These are phyloP conservation scores for Alnus glutinosa DNA, from an alignment of 306 rosid species.

Conservation along the genomic window DNA sequence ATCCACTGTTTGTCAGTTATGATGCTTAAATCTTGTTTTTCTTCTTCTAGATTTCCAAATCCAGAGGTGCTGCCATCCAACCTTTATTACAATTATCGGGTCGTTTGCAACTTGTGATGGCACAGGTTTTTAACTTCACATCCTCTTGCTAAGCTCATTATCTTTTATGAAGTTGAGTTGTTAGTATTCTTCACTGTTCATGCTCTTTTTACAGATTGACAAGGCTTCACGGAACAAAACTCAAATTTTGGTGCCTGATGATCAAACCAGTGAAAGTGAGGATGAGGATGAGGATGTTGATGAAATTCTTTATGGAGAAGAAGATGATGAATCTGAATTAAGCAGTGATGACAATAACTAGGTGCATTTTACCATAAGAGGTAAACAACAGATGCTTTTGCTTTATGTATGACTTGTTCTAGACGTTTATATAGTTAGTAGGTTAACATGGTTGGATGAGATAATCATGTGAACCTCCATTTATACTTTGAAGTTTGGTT, in stretches of 20 bases:
- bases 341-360: conserved; percentile 73
- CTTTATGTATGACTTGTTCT: neutral
- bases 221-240: conserved; percentile 54
- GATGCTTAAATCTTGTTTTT: conserved; percentile 17
- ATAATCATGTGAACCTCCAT: neutral
- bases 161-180: conserved; percentile 14
- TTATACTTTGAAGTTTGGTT: neutral
- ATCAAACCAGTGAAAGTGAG: conserved; percentile 42
- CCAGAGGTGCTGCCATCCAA: conserved; percentile 64
- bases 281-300: conserved; percentile 49
- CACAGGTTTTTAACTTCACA: conserved; percentile 59
- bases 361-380: conserved; percentile 10
- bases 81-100: conserved; percentile 78
- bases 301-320: conserved; percentile 56
- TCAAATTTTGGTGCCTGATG: conserved; percentile 32
- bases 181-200: conserved; percentile 20
- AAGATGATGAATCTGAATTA: conserved; percentile 70
- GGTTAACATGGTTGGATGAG: neutral
- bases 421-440: neutral
- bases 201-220: conserved; percentile 51
- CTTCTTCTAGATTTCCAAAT: conserved; percentile 51
- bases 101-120: conserved; percentile 74
- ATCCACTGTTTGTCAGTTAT: neutral
- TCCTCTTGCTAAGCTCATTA: conserved; percentile 11
- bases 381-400: neutral